phyloP scores from a whole-genome alignment of 345 rosid genomes.

The Zanthoxylum bungeanum region DNA sequence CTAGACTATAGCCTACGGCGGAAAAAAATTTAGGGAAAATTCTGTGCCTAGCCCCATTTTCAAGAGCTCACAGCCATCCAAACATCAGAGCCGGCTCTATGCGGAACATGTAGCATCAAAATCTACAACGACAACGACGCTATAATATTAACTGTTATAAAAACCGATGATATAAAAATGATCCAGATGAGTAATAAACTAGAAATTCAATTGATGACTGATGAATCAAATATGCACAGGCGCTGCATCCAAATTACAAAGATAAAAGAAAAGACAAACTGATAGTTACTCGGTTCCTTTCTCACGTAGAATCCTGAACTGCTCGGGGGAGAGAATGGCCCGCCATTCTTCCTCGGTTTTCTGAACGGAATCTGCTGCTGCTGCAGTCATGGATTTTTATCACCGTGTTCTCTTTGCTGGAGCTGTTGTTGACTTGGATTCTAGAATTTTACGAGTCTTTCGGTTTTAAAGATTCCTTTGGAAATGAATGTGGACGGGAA shows the following conservation, averaged over 20 bases:
- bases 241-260: neutral
- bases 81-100: too few species aligned
- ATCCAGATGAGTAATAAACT: neutral
- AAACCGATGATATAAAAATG: too few species aligned
- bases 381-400: neutral
- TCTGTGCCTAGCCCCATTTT: too few species aligned
- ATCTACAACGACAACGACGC: too few species aligned
- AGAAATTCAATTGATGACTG: neutral
- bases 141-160: too few species aligned
- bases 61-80: too few species aligned
- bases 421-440: neutral
- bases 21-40: too few species aligned
- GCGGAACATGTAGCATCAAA: too few species aligned
- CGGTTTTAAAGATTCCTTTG: neutral
- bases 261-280: neutral
- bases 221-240: neutral
- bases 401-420: neutral
- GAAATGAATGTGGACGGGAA: conserved; percentile 19
- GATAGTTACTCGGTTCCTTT: conserved; percentile 62
- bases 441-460: too few species aligned
- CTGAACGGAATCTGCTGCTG: conserved; percentile 11
- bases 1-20: too few species aligned
- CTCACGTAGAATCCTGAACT: conserved; percentile 61
- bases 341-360: conserved; percentile 66
- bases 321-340: conserved; percentile 59